Evolutionary conservation across 257 asterid species (phyloP).

Genomic region (Misopates orontium): DNA sequence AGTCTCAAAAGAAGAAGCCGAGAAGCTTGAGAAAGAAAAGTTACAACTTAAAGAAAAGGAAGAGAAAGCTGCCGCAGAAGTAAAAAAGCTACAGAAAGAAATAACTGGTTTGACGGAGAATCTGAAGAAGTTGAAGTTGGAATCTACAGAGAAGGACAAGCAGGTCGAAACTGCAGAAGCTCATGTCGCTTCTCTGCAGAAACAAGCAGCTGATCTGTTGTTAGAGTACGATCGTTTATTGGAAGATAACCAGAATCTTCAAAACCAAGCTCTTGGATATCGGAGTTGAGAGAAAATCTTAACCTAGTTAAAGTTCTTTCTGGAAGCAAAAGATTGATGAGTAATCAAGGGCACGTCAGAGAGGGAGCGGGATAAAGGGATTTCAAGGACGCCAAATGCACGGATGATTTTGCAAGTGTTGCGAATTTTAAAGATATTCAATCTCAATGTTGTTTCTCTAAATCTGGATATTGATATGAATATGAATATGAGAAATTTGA

Average conservation of each 20-base stretch:
- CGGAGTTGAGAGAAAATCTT: constrained; percentile 28
- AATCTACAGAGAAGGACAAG: constrained; percentile 57
- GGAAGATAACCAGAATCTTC: constrained; percentile 90
- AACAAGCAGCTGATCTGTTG: constrained; percentile 81
- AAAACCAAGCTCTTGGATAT: constrained; percentile 50
- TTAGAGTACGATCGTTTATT: constrained; percentile 79
- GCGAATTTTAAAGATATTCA: no score
- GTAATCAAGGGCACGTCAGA: no score
- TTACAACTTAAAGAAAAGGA: constrained; percentile 63
- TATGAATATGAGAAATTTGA: no score
- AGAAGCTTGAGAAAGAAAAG: constrained; percentile 73
- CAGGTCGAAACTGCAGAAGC: constrained; percentile 74
- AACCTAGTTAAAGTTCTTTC: no score
- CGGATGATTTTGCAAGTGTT: no score
- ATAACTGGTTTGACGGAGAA: constrained; percentile 49
- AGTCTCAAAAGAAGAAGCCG: constrained; percentile 61
- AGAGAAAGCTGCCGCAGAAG: constrained; percentile 57
- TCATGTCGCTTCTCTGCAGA: constrained; percentile 74
- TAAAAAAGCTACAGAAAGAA: constrained; percentile 52
- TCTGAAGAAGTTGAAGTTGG: constrained; percentile 64
- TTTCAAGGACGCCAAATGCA: no score
- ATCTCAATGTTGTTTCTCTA: no score
- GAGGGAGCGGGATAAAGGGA: no score
- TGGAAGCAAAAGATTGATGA: no score
- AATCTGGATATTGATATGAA: no score